Evolutionary conservation across 1,139 yeast genomes (phyloP), one percentile per base, ranked within the genome.

Genomic region (Hemisphaericaspora xylanilytica): DNA sequence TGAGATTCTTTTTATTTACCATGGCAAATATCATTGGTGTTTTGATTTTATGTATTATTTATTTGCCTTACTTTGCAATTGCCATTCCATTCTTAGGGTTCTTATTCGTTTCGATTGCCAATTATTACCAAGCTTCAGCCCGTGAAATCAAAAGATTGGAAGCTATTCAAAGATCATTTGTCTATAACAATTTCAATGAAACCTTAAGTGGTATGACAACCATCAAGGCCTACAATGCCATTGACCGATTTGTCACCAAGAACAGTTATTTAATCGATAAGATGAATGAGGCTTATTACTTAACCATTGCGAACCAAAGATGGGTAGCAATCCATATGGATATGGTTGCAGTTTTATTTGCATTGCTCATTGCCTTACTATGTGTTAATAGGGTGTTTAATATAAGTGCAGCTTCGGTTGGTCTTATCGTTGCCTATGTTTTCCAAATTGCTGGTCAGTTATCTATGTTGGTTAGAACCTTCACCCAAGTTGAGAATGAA

Each of bases 141-240:
- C 75, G 95, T 58, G 96, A 88, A 58, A 66, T 88, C 46, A 88
- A 88, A 60, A 78, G 96, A 51, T 63, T 88, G 51, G 96, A 88
- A 57, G 87, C 95, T 2, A 61, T 74, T 25, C 78, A 82, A 53
- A 72, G 96, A 53, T 86, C 96, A 0, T 72, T 74, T 43, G 89
- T 87, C 42, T 87, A 82, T 43, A 76, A 85, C 45, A 84, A 85
- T 49, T 82, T 86, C 57, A 81, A 82, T 46, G 97, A 89, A 60
- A 73, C 85, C 2, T 67, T 88, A 46, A 73, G 74, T 45, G 96
- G 96, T 22, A 69, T 81, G 72, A 64, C 73, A 12, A 83, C 92
- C 1, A 84, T 88, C 48, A 77, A 81, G 51, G 81, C 86, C 2
- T 88, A 81, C 56, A 58, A 67, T 2, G 65, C 67, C 5, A 73